These are phyloP conservation scores for Protomyces arabidopsidicola DNA, from an alignment of 1,139 yeast genomes.

Conservation along the genomic window DNA sequence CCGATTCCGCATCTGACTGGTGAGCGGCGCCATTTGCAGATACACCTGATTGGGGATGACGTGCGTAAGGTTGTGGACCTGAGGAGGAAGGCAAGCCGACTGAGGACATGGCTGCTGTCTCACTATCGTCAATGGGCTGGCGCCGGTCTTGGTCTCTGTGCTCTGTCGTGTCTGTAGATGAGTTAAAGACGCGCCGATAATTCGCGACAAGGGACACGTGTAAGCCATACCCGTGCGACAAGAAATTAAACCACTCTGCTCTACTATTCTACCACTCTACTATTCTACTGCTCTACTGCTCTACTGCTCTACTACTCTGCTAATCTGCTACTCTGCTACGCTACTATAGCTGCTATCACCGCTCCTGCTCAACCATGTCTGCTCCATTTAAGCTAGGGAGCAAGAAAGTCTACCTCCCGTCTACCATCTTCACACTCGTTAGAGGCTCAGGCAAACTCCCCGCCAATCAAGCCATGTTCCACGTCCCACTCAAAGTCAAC, in stretches of 20 bases:
- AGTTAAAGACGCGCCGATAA: neutral
- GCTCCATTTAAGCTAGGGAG: conserved; percentile 34
- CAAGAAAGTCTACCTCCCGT: conserved; percentile 34
- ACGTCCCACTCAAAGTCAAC: conserved; percentile 35
- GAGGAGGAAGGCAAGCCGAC: conserved; percentile 16
- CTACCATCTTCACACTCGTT: conserved; percentile 32
- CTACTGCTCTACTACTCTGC: neutral
- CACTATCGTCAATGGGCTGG: neutral
- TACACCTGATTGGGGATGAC: conserved; percentile 6
- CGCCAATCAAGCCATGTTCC: conserved; percentile 35
- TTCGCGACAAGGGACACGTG: neutral
- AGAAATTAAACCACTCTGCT: too few species aligned
- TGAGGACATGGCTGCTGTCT: conserved; percentile 3
- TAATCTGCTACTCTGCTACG: too few species aligned
- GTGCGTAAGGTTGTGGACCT: conserved; percentile 18
- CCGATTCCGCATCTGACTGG: conserved; percentile 28
- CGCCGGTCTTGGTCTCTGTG: neutral
- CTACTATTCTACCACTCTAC: neutral
- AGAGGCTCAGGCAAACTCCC: conserved; percentile 33
- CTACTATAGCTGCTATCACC: neutral
- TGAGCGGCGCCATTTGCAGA: conserved; percentile 12
- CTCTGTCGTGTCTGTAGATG: neutral
- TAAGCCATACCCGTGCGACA: neutral
- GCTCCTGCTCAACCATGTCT: neutral
- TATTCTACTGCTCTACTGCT: neutral